These are phyloP conservation scores for Stagonosporopsis chrysanthemi DNA, from an alignment of 2,329 filamentous ascomycete species.

Conservation along the genomic window DNA sequence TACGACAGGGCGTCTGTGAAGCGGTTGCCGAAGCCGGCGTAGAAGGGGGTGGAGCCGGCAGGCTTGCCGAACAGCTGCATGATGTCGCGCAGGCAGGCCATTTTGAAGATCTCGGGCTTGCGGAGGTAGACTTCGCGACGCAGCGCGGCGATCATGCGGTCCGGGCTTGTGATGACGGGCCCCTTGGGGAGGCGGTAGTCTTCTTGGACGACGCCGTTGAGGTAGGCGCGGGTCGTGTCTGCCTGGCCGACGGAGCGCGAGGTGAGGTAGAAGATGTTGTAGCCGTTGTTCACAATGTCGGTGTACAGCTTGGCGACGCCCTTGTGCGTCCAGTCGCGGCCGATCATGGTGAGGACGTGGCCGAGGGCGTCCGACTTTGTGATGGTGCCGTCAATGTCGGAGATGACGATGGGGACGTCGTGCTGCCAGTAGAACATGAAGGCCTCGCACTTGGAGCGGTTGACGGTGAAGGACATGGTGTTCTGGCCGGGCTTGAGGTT, in stretches of 20 bases:
- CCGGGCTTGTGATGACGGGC: slow-evolving; percentile 92
- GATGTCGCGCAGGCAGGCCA: slow-evolving; percentile 96
- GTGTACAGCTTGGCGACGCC: slow-evolving; percentile 97
- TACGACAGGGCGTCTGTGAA: slow-evolving; percentile 97
- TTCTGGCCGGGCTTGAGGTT: slow-evolving; percentile 86
- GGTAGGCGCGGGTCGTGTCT: slow-evolving; percentile 86
- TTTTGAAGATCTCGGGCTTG: slow-evolving; percentile 99
- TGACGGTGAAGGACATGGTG: slow-evolving; percentile 94
- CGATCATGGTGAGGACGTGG: slow-evolving; percentile 95
- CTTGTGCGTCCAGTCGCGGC: slow-evolving; percentile 95
- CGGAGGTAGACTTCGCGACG: slow-evolving; percentile 91
- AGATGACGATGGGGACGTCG: slow-evolving; percentile 93
- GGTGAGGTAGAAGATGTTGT: slow-evolving; percentile 98
- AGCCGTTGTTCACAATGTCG: slow-evolving; percentile 93
- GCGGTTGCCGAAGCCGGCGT: slow-evolving; percentile 95
- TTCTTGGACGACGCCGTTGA: slow-evolving; percentile 89
- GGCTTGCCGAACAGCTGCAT: slow-evolving; percentile 76
- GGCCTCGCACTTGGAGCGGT: slow-evolving; percentile 88
- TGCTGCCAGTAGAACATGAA: slow-evolving; percentile 94
- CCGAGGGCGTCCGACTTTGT: slow-evolving; percentile 96
- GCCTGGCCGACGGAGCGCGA: slow-evolving; percentile 93
- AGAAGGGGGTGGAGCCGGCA: slow-evolving; percentile 80
- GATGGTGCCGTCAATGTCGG: slow-evolving; percentile 98
- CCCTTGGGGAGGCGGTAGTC: slow-evolving; percentile 85
- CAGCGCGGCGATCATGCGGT: slow-evolving; percentile 91